Evolutionary conservation across 345 rosid species (phyloP).

Genomic region (Euphorbia peplus): DNA sequence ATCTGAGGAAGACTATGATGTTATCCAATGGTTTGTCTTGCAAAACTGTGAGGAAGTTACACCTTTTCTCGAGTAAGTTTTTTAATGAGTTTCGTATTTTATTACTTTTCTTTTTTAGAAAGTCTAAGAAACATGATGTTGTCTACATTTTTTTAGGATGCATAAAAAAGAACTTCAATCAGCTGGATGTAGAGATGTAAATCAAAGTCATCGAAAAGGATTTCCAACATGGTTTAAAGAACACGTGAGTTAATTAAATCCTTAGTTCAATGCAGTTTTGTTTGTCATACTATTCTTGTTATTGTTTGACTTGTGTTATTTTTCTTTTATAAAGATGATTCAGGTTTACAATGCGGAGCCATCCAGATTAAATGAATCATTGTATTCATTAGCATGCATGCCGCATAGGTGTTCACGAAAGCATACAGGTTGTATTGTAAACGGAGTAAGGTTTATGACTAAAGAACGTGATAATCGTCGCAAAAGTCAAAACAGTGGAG

Average conservation of each 20-base stretch:
- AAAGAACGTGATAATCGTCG: no score
- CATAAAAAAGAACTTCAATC: neutral
- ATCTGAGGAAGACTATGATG: neutral
- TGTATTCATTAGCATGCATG: neutral
- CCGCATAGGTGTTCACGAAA: neutral
- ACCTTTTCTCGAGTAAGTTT: neutral
- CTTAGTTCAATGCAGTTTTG: neutral
- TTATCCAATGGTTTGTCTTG: neutral
- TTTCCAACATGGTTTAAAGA: neutral
- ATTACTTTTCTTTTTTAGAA: no score
- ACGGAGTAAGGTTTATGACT: slow-evolving; percentile 3
- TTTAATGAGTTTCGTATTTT: neutral
- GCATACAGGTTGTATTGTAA: neutral
- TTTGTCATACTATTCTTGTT: neutral
- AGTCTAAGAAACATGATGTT: no score
- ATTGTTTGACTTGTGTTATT: neutral
- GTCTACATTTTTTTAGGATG: neutral
- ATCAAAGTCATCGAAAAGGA: neutral
- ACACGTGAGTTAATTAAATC: neutral
- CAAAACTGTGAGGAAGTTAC: neutral
- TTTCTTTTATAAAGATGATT: neutral
- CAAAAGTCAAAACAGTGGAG: no score
- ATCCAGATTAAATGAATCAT: neutral
- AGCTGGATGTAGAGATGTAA: neutral
- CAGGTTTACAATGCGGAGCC: neutral